phyloP scores from a whole-genome alignment of 768 basidiomycete species.

The Leccinum disarticulatum region DNA sequence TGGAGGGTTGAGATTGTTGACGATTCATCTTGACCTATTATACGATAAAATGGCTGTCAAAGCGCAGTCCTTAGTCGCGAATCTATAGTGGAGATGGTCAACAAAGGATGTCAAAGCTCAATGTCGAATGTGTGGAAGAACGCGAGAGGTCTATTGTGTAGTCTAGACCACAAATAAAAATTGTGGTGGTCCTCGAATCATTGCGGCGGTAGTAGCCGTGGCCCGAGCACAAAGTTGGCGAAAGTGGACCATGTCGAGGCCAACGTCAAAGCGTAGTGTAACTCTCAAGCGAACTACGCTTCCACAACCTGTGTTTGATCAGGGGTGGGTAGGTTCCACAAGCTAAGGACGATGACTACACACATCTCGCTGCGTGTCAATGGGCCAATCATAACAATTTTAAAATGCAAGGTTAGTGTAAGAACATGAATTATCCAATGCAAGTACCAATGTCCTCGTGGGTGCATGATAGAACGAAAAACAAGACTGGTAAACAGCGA shows the following conservation, averaged over 20 bases:
- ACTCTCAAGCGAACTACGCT: background rate
- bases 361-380: constrained; percentile 3
- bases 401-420: background rate
- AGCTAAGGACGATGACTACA: background rate
- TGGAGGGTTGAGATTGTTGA: background rate
- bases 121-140: background rate
- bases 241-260: background rate
- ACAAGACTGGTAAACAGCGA: background rate
- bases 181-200: background rate
- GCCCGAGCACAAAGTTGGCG: constrained; percentile 1
- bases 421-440: background rate
- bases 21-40: constrained; percentile 1
- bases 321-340: background rate
- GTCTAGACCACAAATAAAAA: background rate
- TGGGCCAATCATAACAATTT: constrained; percentile 3
- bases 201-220: background rate
- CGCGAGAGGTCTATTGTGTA: background rate
- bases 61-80: background rate
- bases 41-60: background rate
- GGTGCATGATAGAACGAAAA: background rate
- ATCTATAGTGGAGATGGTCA: constrained; percentile 2
- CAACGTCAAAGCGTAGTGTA: background rate
- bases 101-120: constrained; percentile 3
- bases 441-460: constrained; percentile 8
- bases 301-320: background rate